Base-by-base conservation (phyloP, 345 rosid genomes). In the Dipteronia dyeriana region DNA sequence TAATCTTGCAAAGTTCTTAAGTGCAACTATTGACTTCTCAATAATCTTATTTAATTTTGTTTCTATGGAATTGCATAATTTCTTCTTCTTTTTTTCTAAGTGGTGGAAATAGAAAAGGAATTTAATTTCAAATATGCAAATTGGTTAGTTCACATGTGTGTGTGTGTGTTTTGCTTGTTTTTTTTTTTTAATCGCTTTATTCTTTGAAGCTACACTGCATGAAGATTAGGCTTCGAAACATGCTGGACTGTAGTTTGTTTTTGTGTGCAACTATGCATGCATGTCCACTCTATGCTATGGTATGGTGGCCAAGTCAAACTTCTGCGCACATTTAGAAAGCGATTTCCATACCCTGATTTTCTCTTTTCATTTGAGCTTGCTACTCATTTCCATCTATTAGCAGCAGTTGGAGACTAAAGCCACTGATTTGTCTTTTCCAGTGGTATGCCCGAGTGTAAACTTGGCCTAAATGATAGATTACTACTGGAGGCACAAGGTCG, bases 391-490 rank as follows among this genome's bases (percentile, higher is more conserved):
- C 41, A 53, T 71, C 54, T 47, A 45, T 68, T 66, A 68, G 64
- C 51, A n/a, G 20, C 62, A 51, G 5, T 41, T 31, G n/a, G 71
- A 34, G 47, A 75, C 64, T 66, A 65, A 66, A 22, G 71, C 38
- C 60, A 39, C 66, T 77, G 63, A 25, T 72, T 79, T 60, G 17
- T 78, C 31, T 81, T 25, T 79, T 79, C 76, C 85, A 92, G 98
- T 82, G 99, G 99, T 78, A 96, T 94, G 98, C 98, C 98, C 4
- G 98, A 94, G 86, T 96, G 99, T 87, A 96, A 96, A 83, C 92
- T 96, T 81, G 98, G 99, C 64, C 88, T 94, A 71, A 96, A 96
- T 79, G 99, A 94, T 85, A 89, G 97, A 87, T 90, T 96, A 69
- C 78, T 96, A 75, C 73, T 94, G 90, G 99, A 96, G 87, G 98